A percentile compares a stretch with the other conserved stretches of the same genome.
phyloP scores from a whole-genome alignment of 139 green algal species.

The Auxenochlorella pyrenoidosa region DNA sequence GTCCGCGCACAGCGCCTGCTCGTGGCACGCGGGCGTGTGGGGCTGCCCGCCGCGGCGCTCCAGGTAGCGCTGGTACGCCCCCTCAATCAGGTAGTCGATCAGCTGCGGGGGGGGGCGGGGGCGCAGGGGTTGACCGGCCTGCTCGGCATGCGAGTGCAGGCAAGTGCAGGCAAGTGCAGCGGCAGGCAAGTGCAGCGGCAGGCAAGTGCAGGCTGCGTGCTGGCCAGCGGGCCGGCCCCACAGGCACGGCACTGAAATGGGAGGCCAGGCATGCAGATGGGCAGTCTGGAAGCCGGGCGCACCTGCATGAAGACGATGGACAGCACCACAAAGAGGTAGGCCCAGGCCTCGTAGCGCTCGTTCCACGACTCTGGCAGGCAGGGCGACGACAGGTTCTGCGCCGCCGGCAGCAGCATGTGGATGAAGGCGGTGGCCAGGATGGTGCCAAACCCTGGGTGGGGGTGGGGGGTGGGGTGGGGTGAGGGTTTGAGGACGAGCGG shows the following conservation, averaged over 20 bases:
- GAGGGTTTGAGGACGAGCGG: background rate
- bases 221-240: too few species aligned
- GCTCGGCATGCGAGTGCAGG: too few species aligned
- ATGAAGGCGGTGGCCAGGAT: slow-evolving; percentile 45
- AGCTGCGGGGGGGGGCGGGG: slow-evolving; percentile 19
- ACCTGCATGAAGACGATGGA: slow-evolving; percentile 51
- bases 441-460: slow-evolving; percentile 39
- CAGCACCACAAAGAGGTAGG: slow-evolving; percentile 40
- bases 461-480: background rate
- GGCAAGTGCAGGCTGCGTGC: too few species aligned
- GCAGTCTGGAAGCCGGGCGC: background rate
- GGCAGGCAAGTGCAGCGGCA: background rate
- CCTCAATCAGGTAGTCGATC: slow-evolving; percentile 28
- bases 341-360: slow-evolving; percentile 49
- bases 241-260: too few species aligned
- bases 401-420: slow-evolving; percentile 32
- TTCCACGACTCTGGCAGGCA: slow-evolving; percentile 50
- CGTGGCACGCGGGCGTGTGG: background rate
- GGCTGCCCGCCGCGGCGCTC: background rate
- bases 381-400: slow-evolving; percentile 27
- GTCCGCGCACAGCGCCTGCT: background rate
- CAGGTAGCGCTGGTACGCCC: slow-evolving; percentile 12
- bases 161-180: background rate
- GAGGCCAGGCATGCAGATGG: too few species aligned
- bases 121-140: background rate